Evolutionary conservation across 2,329 filamentous ascomycete species (phyloP), one percentile per base, ranked within the genome.

Genomic region (Arthroderma sp.): DNA sequence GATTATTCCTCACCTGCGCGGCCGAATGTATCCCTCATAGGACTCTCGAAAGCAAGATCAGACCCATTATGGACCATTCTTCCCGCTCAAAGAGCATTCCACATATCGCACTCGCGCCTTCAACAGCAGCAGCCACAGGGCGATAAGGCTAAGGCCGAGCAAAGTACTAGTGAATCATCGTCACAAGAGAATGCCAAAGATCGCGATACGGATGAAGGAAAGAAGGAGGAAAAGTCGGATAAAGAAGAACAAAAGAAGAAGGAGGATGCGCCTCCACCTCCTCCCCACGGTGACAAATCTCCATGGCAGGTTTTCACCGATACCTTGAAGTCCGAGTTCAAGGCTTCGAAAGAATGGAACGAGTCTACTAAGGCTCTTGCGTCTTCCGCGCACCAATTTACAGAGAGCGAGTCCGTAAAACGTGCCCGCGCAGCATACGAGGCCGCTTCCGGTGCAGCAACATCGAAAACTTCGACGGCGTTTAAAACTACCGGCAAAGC

Each of bases 221-320:
- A 41, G 63, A 73, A 36, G 63, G 68, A 42, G 65, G 70, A 28
- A 64, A 75, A 44, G 66, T 66, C 30, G 65, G 66, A 48, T 62
- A 61, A 38, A 48, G 4, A 45, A 66, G 65, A 71, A 36, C 58
- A 66, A 38, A 67, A 74, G 42, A 68, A 73, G 46, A 69, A 77
- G 56, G 69, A 78, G 51, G 77, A 85, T 56, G 78, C 86, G 49
- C 68, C 71, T 33, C 86, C 89, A 22, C 89, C 88, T 9, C 89
- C 91, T n/a, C 89, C 88, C 15, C 91, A 98, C 60, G 91, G 91
- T 49, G 87, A 94, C 69, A 98, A 98, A 73, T 91, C 89, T 3
- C 91, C 91, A 44, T 96, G 91, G 88, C 86, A 96, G 63, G 91
- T 98, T 30, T 98, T 98, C 70, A 86, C 86, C 59, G 91, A 98